Percentiles rank a stretch among this genome's conserved stretches.
phyloP scores from a whole-genome alignment of 108 stramenopile species.

The Parietichytrium sp. region DNA sequence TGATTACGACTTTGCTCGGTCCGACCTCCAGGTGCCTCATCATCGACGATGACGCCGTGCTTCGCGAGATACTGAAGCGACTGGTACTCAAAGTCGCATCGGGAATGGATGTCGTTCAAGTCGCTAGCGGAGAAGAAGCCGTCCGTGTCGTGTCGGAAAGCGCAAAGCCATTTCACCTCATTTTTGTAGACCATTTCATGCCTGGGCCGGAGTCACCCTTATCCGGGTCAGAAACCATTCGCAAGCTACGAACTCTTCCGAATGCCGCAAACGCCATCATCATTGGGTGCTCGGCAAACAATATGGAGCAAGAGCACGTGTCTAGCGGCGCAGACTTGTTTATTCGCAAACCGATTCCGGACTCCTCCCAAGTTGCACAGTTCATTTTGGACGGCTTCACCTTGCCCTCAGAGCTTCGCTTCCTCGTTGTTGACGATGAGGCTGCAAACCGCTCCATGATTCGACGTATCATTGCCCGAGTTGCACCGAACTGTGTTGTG shows the following conservation, averaged over 20 bases:
- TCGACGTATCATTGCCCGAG: too few relatives aligned
- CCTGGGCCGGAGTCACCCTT: background rate
- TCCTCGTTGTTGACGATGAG: too few relatives aligned
- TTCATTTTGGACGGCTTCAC: too few relatives aligned
- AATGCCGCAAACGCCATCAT: background rate
- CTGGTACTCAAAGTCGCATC: background rate
- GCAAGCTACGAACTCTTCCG: background rate
- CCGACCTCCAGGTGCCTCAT: background rate
- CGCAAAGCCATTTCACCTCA: background rate
- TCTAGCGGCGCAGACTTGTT: background rate
- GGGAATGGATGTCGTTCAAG: background rate
- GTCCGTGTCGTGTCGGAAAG: background rate
- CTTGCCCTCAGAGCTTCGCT: too few relatives aligned
- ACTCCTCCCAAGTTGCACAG: too few relatives aligned
- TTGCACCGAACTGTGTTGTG: too few relatives aligned
- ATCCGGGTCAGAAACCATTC: background rate
- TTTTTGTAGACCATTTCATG: conserved; percentile 27
- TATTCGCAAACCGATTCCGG: too few relatives aligned
- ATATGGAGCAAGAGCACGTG: conserved; percentile 14
- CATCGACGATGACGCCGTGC: conserved; percentile 4
- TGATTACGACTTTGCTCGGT: background rate
- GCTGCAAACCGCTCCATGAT: too few relatives aligned
- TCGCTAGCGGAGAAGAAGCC: conserved; percentile 1
- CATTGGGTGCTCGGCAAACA: background rate
- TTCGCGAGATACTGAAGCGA: background rate